A percentile compares a stretch with the other conserved stretches of the same genome.
phyloP scores from a whole-genome alignment of 129 eudicot genomes.

The Centaurea solstitialis region DNA sequence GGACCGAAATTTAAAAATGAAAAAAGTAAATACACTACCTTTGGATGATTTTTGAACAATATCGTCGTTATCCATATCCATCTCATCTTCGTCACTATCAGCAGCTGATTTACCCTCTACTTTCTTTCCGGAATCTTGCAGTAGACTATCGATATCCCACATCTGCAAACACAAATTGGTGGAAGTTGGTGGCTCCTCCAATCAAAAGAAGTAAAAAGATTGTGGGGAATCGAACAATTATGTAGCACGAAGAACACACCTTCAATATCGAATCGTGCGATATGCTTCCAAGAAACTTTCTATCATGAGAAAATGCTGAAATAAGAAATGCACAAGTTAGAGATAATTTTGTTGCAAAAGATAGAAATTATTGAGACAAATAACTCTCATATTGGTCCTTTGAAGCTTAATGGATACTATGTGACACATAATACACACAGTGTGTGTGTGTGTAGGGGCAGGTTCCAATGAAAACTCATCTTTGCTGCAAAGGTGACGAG shows the following conservation, averaged over 20 bases:
- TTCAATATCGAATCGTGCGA: slow-evolving; percentile 84
- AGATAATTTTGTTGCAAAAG: neutral
- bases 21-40: slow-evolving; percentile 41
- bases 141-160: slow-evolving; percentile 84
- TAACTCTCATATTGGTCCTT: neutral
- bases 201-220: neutral
- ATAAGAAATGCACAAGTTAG: neutral
- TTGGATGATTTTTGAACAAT: slow-evolving; percentile 53
- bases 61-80: slow-evolving; percentile 63
- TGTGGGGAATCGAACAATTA: neutral
- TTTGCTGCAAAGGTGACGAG: too few species aligned
- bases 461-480: too few species aligned
- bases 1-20: neutral
- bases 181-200: neutral
- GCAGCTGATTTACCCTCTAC: slow-evolving; percentile 38
- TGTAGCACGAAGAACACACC: slow-evolving; percentile 39
- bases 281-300: slow-evolving; percentile 90
- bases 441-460: too few species aligned
- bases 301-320: slow-evolving; percentile 93
- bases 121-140: slow-evolving; percentile 61
- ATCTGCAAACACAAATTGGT: slow-evolving; percentile 44
- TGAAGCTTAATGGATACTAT: neutral
- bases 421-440: too few species aligned
- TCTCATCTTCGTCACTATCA: slow-evolving; percentile 58
- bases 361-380: neutral